Evolutionary conservation across 2,329 filamentous ascomycete species (phyloP).

Genomic region (Trematosphaeria pertusa): DNA sequence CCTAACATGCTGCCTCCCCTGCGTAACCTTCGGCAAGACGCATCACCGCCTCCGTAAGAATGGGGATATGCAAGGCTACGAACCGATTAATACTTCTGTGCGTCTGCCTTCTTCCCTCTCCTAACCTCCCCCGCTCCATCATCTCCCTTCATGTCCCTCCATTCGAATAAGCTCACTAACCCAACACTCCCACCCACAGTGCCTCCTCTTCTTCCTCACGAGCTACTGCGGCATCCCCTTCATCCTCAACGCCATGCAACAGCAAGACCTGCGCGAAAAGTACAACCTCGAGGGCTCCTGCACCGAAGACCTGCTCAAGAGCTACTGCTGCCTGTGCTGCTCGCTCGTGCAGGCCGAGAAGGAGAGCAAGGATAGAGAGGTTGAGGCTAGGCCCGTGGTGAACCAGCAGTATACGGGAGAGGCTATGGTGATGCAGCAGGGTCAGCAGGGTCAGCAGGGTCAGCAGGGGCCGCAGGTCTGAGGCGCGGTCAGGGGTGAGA

Average conservation of each 20-base stretch:
- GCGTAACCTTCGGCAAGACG: constrained; percentile 47
- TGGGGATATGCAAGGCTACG: constrained; percentile 39
- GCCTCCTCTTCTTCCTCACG: constrained; percentile 26
- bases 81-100: constrained; percentile 41
- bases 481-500: background rate
- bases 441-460: too few species aligned
- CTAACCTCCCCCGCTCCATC: background rate
- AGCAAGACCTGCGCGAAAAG: constrained; percentile 29
- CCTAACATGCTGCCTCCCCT: constrained; percentile 33
- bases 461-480: background rate
- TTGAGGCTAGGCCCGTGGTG: constrained; percentile 20
- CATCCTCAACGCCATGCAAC: constrained; percentile 28
- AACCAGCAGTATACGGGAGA: constrained; percentile 15
- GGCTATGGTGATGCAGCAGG: constrained; percentile 13
- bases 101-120: constrained; percentile 2
- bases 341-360: constrained; percentile 29
- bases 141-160: too few species aligned
- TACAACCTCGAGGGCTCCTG: constrained; percentile 32
- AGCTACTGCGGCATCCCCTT: constrained; percentile 25
- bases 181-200: constrained; percentile 23
- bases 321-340: constrained; percentile 34
- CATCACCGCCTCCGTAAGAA: constrained; percentile 42
- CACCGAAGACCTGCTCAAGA: constrained; percentile 23
- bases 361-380: constrained; percentile 23
- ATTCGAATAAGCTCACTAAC: background rate